A percentile compares a stretch with the other conserved stretches of the same genome.
Conservation (phyloP, 768 basidiomycete species). For the Naganishia kalamii region DNA sequence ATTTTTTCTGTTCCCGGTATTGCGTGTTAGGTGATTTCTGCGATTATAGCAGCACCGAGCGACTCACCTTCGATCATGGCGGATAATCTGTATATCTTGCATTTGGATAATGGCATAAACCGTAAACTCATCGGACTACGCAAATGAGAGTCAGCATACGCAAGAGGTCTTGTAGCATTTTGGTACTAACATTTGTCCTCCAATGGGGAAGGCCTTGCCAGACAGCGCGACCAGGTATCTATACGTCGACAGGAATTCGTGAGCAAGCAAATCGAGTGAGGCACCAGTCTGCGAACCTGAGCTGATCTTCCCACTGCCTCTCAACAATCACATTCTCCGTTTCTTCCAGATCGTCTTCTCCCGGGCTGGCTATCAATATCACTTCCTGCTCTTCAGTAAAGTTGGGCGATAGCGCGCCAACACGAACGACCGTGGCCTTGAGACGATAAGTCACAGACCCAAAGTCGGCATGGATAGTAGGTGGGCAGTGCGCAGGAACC, state of each 20-base stretch:
- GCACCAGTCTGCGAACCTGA: constrained; percentile 34
- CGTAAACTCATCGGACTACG: constrained; percentile 64
- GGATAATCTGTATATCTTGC: constrained; percentile 68
- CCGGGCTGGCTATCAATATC: constrained; percentile 64
- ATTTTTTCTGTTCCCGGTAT: constrained; percentile 58
- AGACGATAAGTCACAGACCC: constrained; percentile 74
- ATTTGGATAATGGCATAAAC: constrained; percentile 73
- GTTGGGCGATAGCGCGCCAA: constrained; percentile 70
- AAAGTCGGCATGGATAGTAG: constrained; percentile 65
- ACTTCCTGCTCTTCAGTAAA: constrained; percentile 67
- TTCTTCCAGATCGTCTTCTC: constrained; percentile 81
- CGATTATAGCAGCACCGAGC: neutral
- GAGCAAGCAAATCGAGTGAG: neutral
- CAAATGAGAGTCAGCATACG: neutral
- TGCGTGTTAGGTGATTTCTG: neutral
- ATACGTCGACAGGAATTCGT: neutral
- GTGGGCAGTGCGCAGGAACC: constrained; percentile 71
- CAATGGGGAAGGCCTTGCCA: constrained; percentile 72
- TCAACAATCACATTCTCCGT: constrained; percentile 71
- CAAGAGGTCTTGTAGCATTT: neutral
- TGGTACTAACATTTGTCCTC: constrained; percentile 57
- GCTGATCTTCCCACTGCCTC: constrained; percentile 81
- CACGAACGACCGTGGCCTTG: constrained; percentile 73
- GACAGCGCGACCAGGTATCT: constrained; percentile 71
- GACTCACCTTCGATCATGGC: constrained; percentile 72